Evolutionary conservation across 2,329 filamentous ascomycete species (phyloP), one percentile per base, ranked within the genome.

Genomic region (Fusarium xylarioides): DNA sequence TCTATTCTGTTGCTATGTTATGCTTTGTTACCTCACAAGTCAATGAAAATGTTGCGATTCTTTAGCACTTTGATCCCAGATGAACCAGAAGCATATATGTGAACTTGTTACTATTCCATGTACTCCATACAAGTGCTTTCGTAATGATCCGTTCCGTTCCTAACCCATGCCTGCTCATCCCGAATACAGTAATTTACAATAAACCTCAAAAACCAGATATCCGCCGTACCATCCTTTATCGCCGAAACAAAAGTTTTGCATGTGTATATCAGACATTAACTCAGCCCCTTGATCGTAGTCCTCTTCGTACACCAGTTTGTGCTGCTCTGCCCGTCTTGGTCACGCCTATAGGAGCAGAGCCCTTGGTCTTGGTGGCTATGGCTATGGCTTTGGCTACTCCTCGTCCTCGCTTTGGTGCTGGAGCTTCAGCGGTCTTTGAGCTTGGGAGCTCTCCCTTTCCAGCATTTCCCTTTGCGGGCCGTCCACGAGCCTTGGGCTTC

Each of bases 361-460:
- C 69, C n/a, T 74, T 63, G 14, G 28, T 38, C 28, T 73, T 69
- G 16, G 62, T 40, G 21, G 49, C 34, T 18, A 42, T 53, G 30
- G 64, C 30, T 52, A 63, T 72, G 34, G 50, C 70, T 16, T n/a
- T n/a, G n/a, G n/a, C n/a, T n/a, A 50, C 58, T 35, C 53, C 66
- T 54, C 63, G 68, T 46, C 71, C 71, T 37, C 65, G 66, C 50
- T 74, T 77, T 32, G 67, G 28, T 8, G 54, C 32, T 7, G 57
- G 52, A 10, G 63, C 60, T n/a, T 57, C 54, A 1, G 35, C 54
- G 1, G 43, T 44, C 38, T 77, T 77, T 15, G 72, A 30, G 43
- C 65, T 68, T 40, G 72, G 46, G 18, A 77, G 60, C 43, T 77
- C 76, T 16, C 76, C 76, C 40, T 77, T 77, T 26, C 76, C 76